Percentiles rank a stretch among this genome's conserved stretches.
Evolutionary conservation across 225 moss, liverwort and hornwort species (phyloP).

Genomic region (Physcomitrellopsis africana): DNA sequence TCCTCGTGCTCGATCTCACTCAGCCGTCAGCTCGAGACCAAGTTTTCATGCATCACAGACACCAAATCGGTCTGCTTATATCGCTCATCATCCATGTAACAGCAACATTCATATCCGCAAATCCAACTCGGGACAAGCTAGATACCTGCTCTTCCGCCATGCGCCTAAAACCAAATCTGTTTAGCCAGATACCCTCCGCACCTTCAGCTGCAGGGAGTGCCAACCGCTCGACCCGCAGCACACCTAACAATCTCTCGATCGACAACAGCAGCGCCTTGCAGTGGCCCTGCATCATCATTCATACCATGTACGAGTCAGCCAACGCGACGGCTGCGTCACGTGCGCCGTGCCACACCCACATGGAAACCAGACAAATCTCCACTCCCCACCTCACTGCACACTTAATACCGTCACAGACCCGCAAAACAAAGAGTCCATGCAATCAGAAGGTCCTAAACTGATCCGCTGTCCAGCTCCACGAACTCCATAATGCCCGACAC

Average conservation of each 20-base stretch:
- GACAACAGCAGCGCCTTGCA: slow-evolving; percentile 90
- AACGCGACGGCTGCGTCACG: neutral
- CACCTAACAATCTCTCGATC: slow-evolving; percentile 87
- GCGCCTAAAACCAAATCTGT: slow-evolving; percentile 75
- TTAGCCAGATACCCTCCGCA: slow-evolving; percentile 96
- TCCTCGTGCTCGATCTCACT: too few species aligned
- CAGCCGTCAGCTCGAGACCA: too few species aligned
- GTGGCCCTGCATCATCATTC: slow-evolving; percentile 64
- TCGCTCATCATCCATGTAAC: neutral
- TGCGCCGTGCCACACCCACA: neutral
- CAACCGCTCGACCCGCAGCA: slow-evolving; percentile 82
- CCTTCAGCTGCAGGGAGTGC: slow-evolving; percentile 92
- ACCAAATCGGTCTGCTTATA: neutral
- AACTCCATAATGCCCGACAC: neutral
- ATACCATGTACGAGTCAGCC: slow-evolving; percentile 17
- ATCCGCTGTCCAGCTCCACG: neutral
- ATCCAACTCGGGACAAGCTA: neutral
- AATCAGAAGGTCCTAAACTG: neutral
- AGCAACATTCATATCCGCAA: neutral
- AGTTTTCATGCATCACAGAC: too few species aligned
- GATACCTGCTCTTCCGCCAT: slow-evolving; percentile 74
- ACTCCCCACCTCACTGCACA: too few species aligned
- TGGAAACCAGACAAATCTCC: too few species aligned
- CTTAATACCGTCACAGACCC: too few species aligned
- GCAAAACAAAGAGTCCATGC: too few species aligned